Conservation (phyloP, 805 yeast species). For the Nakazawaea holstii region DNA sequence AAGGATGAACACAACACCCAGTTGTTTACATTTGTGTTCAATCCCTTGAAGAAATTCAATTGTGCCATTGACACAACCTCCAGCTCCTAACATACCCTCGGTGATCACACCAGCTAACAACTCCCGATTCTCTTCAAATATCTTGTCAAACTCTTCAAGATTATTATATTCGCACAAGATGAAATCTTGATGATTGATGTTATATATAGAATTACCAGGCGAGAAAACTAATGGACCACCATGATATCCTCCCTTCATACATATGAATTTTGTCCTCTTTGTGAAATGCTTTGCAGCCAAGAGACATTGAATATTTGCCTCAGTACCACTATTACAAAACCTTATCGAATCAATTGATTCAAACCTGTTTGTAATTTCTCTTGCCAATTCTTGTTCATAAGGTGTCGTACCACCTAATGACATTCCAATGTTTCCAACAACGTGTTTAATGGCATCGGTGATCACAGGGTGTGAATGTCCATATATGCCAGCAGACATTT, state of each 20-base stretch:
- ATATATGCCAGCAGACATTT: constrained; percentile 15
- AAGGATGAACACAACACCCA: constrained; percentile 10
- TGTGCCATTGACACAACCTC: constrained; percentile 12
- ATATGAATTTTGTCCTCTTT: constrained; percentile 11
- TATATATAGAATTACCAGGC: constrained; percentile 6
- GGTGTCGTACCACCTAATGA: constrained; percentile 11
- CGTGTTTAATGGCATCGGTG: constrained; percentile 7
- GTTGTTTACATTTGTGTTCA: constrained; percentile 10
- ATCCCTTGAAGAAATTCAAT: constrained; percentile 7
- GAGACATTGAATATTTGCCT: constrained; percentile 13
- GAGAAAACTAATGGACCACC: constrained; percentile 12
- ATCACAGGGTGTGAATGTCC: constrained; percentile 14
- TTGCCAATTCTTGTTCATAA: constrained; percentile 8
- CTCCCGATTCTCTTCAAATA: background rate
- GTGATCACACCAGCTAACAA: constrained; percentile 13
- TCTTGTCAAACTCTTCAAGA: constrained; percentile 1
- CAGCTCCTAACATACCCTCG: constrained; percentile 14
- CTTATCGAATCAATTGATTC: constrained; percentile 8
- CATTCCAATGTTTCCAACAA: constrained; percentile 8
- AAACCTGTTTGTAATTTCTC: constrained; percentile 10
- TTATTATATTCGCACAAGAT: constrained; percentile 10
- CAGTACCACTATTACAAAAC: constrained; percentile 16
- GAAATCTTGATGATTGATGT: constrained; percentile 6
- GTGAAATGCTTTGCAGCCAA: constrained; percentile 12
- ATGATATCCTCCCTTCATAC: constrained; percentile 13